A percentile compares a stretch with the other conserved stretches of the same genome.
These are phyloP conservation scores for Erythrobasidium yunnanense DNA, from an alignment of 768 basidiomycete genomes.

Conservation along the genomic window DNA sequence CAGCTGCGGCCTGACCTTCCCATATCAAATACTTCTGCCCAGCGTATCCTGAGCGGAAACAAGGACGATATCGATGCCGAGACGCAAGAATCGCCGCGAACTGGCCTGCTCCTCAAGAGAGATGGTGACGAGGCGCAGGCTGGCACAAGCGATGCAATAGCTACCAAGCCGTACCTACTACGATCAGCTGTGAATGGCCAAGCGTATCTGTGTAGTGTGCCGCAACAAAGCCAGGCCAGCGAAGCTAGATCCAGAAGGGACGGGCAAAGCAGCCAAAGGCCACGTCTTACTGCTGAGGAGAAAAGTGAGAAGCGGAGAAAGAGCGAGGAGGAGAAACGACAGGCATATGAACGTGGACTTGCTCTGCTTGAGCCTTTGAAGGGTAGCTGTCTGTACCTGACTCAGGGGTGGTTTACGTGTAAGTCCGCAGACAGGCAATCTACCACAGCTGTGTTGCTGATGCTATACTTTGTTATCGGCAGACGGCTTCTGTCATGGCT, in stretches of 20 bases:
- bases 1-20: conserved; percentile 3
- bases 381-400: conserved; percentile 49
- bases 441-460: conserved; percentile 1
- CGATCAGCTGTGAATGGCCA: conserved; percentile 33
- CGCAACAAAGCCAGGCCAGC: neutral
- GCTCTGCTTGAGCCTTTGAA: conserved; percentile 34
- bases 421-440: conserved; percentile 50
- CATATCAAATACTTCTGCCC: conserved; percentile 30
- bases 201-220: conserved; percentile 36
- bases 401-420: conserved; percentile 94
- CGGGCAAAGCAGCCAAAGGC: too few species aligned
- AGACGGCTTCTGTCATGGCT: conserved; percentile 58
- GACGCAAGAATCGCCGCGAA: too few species aligned
- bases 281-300: neutral
- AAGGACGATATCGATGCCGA: neutral
- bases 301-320: neutral
- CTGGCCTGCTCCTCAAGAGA: too few species aligned
- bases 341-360: conserved; percentile 31
- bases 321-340: conserved; percentile 22
- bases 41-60: conserved; percentile 22
- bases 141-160: neutral
- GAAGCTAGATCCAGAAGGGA: too few species aligned
- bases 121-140: neutral
- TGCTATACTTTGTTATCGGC: conserved; percentile 7
- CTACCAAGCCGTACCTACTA: conserved; percentile 29